These are phyloP conservation scores for Blastobotrys proliferans DNA, from an alignment of 1,139 yeast genomes.

Conservation along the genomic window DNA sequence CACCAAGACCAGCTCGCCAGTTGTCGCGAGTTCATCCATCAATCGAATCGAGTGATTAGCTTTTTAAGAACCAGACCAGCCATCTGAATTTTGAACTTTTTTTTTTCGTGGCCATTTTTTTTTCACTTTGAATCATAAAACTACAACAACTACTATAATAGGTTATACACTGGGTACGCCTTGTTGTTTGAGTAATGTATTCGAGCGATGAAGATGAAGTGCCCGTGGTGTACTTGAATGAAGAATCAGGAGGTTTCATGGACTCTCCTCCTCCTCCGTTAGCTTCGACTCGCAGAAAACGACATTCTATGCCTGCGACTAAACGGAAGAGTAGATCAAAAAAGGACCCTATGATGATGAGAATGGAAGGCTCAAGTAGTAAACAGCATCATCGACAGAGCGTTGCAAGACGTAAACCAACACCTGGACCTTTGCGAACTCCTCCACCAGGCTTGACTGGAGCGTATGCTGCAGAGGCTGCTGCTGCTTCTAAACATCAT, in stretches of 20 bases:
- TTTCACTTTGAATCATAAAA: too few relatives aligned
- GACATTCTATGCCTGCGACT: too few relatives aligned
- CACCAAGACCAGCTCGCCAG: too few relatives aligned
- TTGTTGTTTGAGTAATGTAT: too few relatives aligned
- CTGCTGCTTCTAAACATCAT: too few relatives aligned
- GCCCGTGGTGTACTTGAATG: constrained; percentile 17
- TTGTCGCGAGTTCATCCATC: too few relatives aligned
- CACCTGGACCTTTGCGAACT: neutral
- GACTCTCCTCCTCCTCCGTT: neutral
- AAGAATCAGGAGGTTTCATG: neutral
- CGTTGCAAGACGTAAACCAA: neutral
- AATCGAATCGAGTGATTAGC: too few relatives aligned
- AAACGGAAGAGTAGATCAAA: neutral
- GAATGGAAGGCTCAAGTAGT: neutral
- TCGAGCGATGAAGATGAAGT: constrained; percentile 21
- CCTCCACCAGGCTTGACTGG: constrained; percentile 2
- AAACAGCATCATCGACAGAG: neutral
- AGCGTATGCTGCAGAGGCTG: constrained; percentile 5
- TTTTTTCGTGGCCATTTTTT: too few relatives aligned
- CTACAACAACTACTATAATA: too few relatives aligned
- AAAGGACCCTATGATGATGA: neutral
- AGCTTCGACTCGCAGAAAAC: neutral
- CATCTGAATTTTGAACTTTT: too few relatives aligned
- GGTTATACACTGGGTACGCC: too few relatives aligned
- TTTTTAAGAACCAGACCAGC: too few relatives aligned